phyloP scores from a whole-genome alignment of 495 filamentous ascomycete species.

The Trichoderma erinaceum region DNA sequence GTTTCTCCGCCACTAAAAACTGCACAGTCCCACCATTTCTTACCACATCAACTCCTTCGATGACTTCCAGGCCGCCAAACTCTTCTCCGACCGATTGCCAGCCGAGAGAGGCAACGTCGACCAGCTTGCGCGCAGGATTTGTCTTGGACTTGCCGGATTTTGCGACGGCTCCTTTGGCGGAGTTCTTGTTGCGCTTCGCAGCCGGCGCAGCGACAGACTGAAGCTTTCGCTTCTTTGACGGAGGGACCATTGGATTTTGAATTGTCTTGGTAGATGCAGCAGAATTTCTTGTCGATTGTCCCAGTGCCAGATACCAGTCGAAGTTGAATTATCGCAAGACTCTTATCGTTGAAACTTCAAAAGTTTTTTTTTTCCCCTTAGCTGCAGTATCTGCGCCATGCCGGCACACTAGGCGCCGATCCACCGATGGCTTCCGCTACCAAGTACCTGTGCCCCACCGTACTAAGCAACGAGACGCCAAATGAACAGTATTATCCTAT shows the following conservation, averaged over 20 bases:
- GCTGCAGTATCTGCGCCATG: neutral
- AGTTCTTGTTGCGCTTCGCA: conserved; percentile 11
- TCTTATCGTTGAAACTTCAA: conserved; percentile 1
- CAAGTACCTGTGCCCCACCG: neutral
- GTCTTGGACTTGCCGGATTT: conserved; percentile 14
- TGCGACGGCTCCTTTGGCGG: neutral
- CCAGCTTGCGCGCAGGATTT: conserved; percentile 28
- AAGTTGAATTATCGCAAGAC: neutral
- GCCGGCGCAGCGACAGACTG: conserved; percentile 22
- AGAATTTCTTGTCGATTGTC: neutral
- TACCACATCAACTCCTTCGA: conserved; percentile 81
- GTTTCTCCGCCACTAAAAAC: conserved; percentile 36
- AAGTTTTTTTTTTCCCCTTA: neutral
- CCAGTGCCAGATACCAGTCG: neutral
- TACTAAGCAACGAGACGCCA: too few species aligned
- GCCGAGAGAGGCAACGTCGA: conserved; percentile 57
- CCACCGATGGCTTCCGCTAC: neutral
- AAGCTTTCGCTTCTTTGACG: conserved; percentile 14
- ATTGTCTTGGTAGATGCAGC: neutral
- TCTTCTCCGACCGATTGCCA: conserved; percentile 87
- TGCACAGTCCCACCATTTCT: conserved; percentile 47
- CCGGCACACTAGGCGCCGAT: conserved; percentile 1
- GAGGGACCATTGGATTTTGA: neutral
- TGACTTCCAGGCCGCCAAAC: conserved; percentile 88
- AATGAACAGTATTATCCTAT: too few species aligned